Percentiles rank a stretch among this genome's conserved stretches.
Evolutionary conservation across 2,329 filamentous ascomycete genomes (phyloP).

Genomic region (Apiospora hydei): DNA sequence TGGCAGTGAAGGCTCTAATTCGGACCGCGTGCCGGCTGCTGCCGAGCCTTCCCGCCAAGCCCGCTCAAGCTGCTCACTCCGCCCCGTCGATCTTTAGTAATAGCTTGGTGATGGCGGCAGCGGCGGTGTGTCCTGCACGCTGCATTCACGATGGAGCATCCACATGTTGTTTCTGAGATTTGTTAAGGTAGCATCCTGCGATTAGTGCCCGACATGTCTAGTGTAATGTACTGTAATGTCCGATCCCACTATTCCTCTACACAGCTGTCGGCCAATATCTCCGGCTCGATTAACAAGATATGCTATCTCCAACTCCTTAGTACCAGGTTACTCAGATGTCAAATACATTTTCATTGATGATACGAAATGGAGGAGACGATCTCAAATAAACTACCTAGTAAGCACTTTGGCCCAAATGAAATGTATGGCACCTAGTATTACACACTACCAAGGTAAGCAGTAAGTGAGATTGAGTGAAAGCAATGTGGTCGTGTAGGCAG

Average conservation of each 20-base stretch:
- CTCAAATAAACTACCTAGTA: no score
- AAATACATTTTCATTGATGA: no score
- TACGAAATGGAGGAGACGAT: no score
- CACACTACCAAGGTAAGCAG: no score
- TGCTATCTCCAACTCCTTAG: no score
- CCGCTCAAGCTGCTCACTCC: conserved; percentile 5
- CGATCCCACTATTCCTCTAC: neutral
- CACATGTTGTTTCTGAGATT: neutral
- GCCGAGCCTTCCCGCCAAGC: neutral
- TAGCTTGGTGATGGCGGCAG: conserved; percentile 12
- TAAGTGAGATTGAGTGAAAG: neutral
- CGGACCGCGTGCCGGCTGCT: conserved; percentile 10
- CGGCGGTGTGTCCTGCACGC: conserved; percentile 1
- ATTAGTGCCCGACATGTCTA: conserved; percentile 3
- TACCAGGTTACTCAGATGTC: no score
- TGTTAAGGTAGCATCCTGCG: neutral
- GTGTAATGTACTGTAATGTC: neutral
- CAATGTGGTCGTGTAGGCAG: neutral
- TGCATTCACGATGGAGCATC: neutral
- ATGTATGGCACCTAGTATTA: no score
- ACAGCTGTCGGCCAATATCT: no score
- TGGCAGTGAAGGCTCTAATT: neutral
- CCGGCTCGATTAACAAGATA: no score
- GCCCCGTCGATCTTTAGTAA: conserved; percentile 1
- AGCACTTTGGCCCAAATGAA: no score